phyloP scores from a whole-genome alignment of 2,329 filamentous ascomycete species.

The Amauroascus niger region DNA sequence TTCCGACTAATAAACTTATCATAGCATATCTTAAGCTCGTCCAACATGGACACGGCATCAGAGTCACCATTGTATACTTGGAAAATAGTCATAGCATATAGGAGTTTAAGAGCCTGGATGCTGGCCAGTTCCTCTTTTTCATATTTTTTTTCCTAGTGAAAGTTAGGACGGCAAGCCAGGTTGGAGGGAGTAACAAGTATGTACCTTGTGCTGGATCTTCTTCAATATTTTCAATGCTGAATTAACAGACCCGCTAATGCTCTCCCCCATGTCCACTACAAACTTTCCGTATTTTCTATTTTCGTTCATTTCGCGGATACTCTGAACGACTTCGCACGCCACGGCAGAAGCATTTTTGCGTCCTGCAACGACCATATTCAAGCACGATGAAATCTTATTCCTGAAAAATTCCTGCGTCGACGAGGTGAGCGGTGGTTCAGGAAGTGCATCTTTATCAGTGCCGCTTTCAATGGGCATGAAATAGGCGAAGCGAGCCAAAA shows the following conservation, averaged over 20 bases:
- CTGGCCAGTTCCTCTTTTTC: conserved; percentile 37
- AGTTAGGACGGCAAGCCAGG: conserved; percentile 14
- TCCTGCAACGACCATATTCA: conserved; percentile 43
- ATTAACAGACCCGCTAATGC: conserved; percentile 35
- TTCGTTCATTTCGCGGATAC: conserved; percentile 33
- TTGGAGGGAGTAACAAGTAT: neutral
- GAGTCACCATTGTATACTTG: conserved; percentile 84
- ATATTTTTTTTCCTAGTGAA: conserved; percentile 45
- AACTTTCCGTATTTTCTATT: conserved; percentile 32
- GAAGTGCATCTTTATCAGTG: conserved; percentile 19
- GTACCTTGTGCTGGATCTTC: conserved; percentile 31
- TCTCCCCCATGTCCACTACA: conserved; percentile 42
- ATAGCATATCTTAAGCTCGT: conserved; percentile 70
- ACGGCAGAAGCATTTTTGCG: conserved; percentile 30
- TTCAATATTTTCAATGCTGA: conserved; percentile 35
- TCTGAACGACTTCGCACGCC: conserved; percentile 33
- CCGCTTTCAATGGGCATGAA: conserved; percentile 33
- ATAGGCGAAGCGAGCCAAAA: conserved; percentile 43
- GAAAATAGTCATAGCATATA: conserved; percentile 75
- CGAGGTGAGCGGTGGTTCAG: conserved; percentile 39
- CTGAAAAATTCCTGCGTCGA: conserved; percentile 44
- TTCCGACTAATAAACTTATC: conserved; percentile 50
- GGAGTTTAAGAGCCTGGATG: conserved; percentile 60
- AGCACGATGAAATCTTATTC: conserved; percentile 46
- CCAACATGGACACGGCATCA: conserved; percentile 71